Base-by-base conservation (phyloP, 495 filamentous ascomycete species). In the Neurospora sp. region DNA sequence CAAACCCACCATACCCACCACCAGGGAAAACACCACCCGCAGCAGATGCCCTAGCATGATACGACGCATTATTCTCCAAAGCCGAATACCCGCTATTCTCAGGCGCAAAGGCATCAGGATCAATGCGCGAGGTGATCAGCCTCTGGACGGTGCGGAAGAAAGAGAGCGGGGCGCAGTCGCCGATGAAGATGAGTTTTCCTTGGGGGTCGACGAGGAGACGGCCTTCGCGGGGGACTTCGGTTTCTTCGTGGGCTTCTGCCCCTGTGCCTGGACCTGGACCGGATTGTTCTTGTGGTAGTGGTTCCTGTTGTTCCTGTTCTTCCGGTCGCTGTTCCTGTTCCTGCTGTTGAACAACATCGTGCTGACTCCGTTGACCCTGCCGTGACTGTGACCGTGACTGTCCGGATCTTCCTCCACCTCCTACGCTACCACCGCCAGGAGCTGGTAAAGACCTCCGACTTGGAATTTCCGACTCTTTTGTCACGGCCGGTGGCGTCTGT, bases 61-160 rank as follows among this genome's bases (percentile, higher is more conserved):
- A 68, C 17, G 78, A 75, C 41, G 74, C 71, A 61, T 72, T 75
- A 73, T 84, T 85, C 73, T 92, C 90, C n/a, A 89, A 79, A 80
- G 90, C 89, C 3, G 87, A 89, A 75, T 91, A 88, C 16, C 89
- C 86, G 35, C 86, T 86, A 9, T 87, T 90, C 73, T 91, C 89
- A 37, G 89, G 86, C 3, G 89, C 88, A 59, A 92, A 91, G 16
- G 87, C 85, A 48, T 88, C 87, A 3, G 86, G 82, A 27, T 90
- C 90, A 40, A 89, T 87, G 3, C 86, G 84, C 9, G 86, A 86
- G 8, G 86, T 88, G n/a, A 92, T 89, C 38, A 92, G 88, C 53
- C 89, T 84, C 7, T 90, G 88, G 45, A 92, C 83, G 31, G 89
- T 88, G 78, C 92, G 90, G 72, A 92, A 83, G 75, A 91, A 90